These are phyloP conservation scores for Aphanomyces astaci DNA, from an alignment of 352 stramenopile species.

Conservation along the genomic window DNA sequence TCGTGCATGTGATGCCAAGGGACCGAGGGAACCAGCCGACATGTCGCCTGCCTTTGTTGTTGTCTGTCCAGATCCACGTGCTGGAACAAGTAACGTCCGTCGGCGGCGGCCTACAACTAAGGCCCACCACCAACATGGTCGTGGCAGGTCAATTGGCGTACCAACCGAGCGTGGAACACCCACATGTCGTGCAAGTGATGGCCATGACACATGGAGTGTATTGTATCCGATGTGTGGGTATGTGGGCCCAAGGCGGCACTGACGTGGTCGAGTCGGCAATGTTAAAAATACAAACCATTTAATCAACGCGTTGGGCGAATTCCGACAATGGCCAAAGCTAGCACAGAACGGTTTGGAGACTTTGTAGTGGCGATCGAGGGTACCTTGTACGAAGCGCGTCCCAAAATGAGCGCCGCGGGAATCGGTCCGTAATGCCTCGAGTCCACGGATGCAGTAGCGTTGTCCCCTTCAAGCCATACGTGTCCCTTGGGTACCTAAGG, in stretches of 20 bases:
- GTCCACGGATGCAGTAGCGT: constrained; percentile 89
- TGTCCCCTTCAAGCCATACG: constrained; percentile 96
- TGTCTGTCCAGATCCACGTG: background rate
- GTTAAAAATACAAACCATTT: background rate
- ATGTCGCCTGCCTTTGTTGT: background rate
- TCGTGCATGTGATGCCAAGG: background rate
- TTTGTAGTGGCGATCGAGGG: too few species aligned
- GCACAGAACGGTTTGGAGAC: background rate
- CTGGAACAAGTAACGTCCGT: background rate
- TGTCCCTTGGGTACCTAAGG: constrained; percentile 84
- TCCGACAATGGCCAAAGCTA: background rate
- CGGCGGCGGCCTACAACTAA: background rate
- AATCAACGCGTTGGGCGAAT: background rate
- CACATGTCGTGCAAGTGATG: background rate
- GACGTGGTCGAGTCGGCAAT: background rate
- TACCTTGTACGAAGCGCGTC: constrained; percentile 60
- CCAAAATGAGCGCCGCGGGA: constrained; percentile 78
- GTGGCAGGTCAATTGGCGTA: background rate
- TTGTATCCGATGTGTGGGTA: background rate
- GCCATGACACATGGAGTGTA: background rate
- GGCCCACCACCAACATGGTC: background rate
- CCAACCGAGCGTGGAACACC: too few species aligned
- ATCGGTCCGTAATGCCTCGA: constrained; percentile 92
- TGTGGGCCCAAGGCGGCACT: background rate
- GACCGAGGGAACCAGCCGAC: background rate